Conservation (phyloP, 2,329 filamentous ascomycete genomes). For the Calonectria multiphialidica region DNA sequence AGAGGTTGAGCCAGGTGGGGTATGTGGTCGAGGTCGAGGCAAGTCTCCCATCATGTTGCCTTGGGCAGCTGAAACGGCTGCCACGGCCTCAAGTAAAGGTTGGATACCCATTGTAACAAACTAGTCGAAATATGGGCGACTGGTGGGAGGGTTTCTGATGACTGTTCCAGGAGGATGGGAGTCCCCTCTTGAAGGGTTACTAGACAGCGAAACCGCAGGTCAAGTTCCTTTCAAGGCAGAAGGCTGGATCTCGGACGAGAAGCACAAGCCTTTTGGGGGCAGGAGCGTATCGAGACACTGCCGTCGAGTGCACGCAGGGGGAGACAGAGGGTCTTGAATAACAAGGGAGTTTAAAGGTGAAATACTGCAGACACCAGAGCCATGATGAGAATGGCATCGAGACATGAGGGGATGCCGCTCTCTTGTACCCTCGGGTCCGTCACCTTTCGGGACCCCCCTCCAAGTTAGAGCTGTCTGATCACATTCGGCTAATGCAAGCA, state of each 20-base stretch:
- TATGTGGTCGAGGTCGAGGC: constrained; percentile 32
- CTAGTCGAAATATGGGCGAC: constrained; percentile 21
- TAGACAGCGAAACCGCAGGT: constrained; percentile 29
- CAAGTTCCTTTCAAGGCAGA: not conserved
- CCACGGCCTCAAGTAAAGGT: constrained; percentile 35
- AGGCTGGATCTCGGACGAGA: not conserved
- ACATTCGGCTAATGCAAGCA: constrained; percentile 40
- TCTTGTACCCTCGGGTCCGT: constrained; percentile 47
- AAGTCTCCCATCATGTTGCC: constrained; percentile 7
- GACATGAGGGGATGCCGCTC: constrained; percentile 42
- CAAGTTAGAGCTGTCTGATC: constrained; percentile 36
- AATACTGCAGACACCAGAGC: constrained; percentile 37
- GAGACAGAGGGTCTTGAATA: constrained; percentile 40
- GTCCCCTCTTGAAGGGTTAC: constrained; percentile 38
- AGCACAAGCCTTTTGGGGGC: constrained; percentile 26
- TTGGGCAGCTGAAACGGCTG: constrained; percentile 13
- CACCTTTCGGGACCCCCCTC: constrained; percentile 40
- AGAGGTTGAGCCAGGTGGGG: constrained; percentile 45
- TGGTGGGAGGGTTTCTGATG: constrained; percentile 21
- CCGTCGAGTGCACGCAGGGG: constrained; percentile 32
- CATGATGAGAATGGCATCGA: constrained; percentile 35
- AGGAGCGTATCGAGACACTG: constrained; percentile 27
- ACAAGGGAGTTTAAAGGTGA: constrained; percentile 40
- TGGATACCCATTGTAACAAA: constrained; percentile 35
- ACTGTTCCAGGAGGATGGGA: constrained; percentile 34